Conservation (phyloP, 2,329 filamentous ascomycete genomes). For the Botrytis squamosa region DNA sequence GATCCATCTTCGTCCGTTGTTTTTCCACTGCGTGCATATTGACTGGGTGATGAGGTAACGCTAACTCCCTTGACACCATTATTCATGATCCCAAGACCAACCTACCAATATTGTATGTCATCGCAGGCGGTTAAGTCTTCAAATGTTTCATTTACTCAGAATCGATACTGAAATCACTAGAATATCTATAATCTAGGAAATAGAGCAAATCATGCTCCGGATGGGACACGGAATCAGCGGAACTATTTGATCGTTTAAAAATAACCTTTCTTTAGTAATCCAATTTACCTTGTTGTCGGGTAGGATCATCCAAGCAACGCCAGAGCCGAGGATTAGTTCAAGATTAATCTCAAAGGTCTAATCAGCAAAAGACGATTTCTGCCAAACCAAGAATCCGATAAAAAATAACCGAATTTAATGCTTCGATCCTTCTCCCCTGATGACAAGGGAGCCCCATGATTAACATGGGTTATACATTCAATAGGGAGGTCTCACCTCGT, state of each 20-base stretch:
- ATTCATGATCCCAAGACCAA: conserved; percentile 7
- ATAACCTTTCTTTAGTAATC: not conserved
- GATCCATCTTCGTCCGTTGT: conserved; percentile 1
- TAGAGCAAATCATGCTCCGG: not conserved
- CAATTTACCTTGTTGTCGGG: conserved; percentile 5
- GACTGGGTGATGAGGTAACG: not conserved
- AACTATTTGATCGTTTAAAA: not conserved
- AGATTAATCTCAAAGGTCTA: not conserved
- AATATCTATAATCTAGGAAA: not conserved
- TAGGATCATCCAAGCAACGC: conserved; percentile 3
- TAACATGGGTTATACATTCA: not conserved
- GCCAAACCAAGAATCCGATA: conserved; percentile 16
- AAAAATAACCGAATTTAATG: conserved; percentile 10
- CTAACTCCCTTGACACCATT: not conserved
- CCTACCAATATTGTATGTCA: not conserved
- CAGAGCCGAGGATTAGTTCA: not conserved
- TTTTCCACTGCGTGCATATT: not conserved
- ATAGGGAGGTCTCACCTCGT: conserved; percentile 5
- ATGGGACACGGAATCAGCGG: not conserved
- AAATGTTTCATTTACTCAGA: not conserved
- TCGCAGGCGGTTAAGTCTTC: not conserved
- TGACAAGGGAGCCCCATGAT: not conserved
- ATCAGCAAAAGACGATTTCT: conserved; percentile 9
- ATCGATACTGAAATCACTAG: not conserved
- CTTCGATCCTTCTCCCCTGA: not conserved